A percentile compares a stretch with the other conserved stretches of the same genome.
Evolutionary conservation across 2,329 filamentous ascomycete genomes (phyloP).

Genomic region (Fusarium falciforme): DNA sequence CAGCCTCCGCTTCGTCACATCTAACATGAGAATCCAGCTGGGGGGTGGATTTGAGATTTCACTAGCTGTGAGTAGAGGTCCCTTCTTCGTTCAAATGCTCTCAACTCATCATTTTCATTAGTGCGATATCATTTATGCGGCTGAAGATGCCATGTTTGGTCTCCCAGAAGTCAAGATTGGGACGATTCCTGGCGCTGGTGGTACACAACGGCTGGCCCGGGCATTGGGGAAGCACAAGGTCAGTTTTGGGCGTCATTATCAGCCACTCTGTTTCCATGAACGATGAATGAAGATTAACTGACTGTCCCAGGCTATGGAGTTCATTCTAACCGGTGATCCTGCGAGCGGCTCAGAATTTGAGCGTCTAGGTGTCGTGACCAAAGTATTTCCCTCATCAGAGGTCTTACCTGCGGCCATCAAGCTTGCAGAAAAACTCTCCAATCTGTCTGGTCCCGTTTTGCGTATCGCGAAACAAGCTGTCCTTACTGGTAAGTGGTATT

Average conservation of each 20-base stretch:
- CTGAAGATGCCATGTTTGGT: constrained; percentile 46
- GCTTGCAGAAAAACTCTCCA: constrained; percentile 26
- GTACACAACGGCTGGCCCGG: constrained; percentile 48
- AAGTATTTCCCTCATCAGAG: constrained; percentile 25
- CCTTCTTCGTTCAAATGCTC: not conserved
- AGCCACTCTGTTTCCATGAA: not conserved
- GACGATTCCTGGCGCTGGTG: constrained; percentile 49
- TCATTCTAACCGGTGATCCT: constrained; percentile 28
- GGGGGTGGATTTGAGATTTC: constrained; percentile 36
- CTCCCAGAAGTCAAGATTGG: constrained; percentile 51
- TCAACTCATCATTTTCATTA: constrained; percentile 1
- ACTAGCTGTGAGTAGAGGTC: constrained; percentile 21
- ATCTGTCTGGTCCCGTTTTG: constrained; percentile 22
- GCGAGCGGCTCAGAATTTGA: constrained; percentile 31
- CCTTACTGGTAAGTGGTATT: constrained; percentile 12
- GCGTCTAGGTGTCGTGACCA: constrained; percentile 24
- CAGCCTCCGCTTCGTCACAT: rapidly evolving
- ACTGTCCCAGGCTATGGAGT: constrained; percentile 28
- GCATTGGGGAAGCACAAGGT: constrained; percentile 49
- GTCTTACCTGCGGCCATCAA: constrained; percentile 15
- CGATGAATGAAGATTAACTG: not conserved
- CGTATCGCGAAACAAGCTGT: constrained; percentile 32
- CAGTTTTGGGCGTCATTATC: not conserved
- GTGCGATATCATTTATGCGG: constrained; percentile 50
- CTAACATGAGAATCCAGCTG: constrained; percentile 11